A percentile compares a stretch with the other conserved stretches of the same genome.
phyloP scores from a whole-genome alignment of 1,139 yeast genomes.

The Pneumocystis sp. region DNA sequence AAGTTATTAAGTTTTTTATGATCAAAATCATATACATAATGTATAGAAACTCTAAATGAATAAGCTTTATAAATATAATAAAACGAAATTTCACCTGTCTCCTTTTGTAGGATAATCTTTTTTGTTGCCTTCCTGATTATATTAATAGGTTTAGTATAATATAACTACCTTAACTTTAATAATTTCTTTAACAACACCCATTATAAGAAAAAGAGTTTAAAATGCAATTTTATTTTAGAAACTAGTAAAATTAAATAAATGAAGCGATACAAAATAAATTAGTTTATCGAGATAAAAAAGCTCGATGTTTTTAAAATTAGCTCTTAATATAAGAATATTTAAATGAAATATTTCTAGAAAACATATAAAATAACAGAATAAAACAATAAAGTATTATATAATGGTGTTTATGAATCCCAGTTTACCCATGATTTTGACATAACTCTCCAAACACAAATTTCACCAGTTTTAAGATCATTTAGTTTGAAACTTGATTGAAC shows the following conservation, averaged over 20 bases:
- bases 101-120: conserved; percentile 10
- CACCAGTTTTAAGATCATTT: conserved; percentile 63
- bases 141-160: background rate
- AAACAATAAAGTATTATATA: background rate
- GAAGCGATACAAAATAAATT: background rate
- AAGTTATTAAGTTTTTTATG: background rate
- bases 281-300: background rate
- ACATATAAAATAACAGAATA: background rate
- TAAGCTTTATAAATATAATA: background rate
- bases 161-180: background rate
- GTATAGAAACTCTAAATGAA: conserved; percentile 33
- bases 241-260: background rate
- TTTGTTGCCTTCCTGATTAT: conserved; percentile 8
- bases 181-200: conserved; percentile 10
- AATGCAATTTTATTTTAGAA: background rate
- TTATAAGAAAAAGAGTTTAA: background rate
- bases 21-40: conserved; percentile 39
- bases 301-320: background rate
- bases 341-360: background rate
- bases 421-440: conserved; percentile 48
- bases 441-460: conserved; percentile 60
- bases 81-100: conserved; percentile 1
- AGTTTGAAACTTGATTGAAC: conserved; percentile 49
- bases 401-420: conserved; percentile 30
- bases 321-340: background rate